phyloP scores from a whole-genome alignment of 1,284 basidiomycete species.

The Afroboletus lepidellus region DNA sequence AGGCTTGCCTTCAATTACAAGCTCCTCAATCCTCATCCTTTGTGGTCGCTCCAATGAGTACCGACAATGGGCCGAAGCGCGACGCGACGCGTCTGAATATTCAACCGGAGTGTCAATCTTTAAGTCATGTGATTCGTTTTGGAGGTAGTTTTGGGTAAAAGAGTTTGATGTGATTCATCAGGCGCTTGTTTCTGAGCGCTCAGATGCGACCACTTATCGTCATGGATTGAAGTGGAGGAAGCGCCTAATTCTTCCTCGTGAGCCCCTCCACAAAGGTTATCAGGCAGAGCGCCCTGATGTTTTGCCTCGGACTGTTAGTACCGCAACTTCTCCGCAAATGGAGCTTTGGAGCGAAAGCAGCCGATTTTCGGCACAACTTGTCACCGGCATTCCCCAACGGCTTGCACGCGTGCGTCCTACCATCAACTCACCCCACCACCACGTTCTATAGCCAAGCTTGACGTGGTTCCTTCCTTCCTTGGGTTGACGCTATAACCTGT shows the following conservation, averaged over 20 bases:
- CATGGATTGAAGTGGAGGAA: neutral
- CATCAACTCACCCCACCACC: neutral
- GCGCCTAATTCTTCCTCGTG: neutral
- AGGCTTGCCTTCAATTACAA: slow-evolving; percentile 68
- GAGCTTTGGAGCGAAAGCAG: slow-evolving; percentile 20
- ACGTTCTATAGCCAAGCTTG: neutral
- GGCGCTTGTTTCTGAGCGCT: slow-evolving; percentile 19
- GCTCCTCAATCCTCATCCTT: slow-evolving; percentile 78
- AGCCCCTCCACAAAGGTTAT: neutral
- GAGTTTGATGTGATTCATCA: neutral
- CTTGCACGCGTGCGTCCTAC: neutral
- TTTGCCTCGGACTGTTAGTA: neutral
- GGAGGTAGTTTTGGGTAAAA: neutral
- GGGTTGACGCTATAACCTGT: neutral
- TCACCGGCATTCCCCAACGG: slow-evolving; percentile 6
- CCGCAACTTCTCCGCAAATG: slow-evolving; percentile 10
- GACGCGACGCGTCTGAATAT: slow-evolving; percentile 33
- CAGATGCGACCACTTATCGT: neutral
- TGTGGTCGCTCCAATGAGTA: neutral
- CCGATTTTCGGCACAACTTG: slow-evolving; percentile 16
- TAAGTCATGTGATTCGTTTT: slow-evolving; percentile 8
- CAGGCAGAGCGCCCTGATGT: too few relatives aligned
- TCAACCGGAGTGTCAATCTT: slow-evolving; percentile 26
- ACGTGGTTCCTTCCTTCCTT: neutral
- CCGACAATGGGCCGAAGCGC: slow-evolving; percentile 20